Percentiles rank a stretch among this genome's conserved stretches.
Conservation (phyloP, 2,329 filamentous ascomycete genomes). For the Dactylella cylindrospora region DNA sequence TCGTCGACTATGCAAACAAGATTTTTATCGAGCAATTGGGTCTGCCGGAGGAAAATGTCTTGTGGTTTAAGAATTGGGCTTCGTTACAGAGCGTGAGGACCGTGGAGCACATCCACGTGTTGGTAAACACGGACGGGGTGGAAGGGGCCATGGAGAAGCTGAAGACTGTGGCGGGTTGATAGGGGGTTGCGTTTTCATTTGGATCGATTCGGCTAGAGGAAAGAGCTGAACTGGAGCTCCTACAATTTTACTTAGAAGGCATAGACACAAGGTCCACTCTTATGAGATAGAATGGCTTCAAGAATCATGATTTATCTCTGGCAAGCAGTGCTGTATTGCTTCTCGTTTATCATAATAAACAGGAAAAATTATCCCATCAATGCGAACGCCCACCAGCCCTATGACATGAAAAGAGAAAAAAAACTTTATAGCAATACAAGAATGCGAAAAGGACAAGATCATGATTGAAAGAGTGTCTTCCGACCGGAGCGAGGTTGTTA, state of each 20-base stretch:
- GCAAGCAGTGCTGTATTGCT: constrained; percentile 40
- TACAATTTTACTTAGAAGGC: constrained; percentile 7
- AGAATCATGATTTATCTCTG: constrained; percentile 41
- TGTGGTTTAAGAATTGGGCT: constrained; percentile 95
- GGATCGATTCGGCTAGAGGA: constrained; percentile 10
- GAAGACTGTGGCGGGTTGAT: constrained; percentile 59
- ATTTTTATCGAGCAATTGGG: constrained; percentile 64
- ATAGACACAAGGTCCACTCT: too few relatives aligned
- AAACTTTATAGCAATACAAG: constrained; percentile 33
- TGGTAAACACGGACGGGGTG: constrained; percentile 55
- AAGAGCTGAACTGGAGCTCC: background rate
- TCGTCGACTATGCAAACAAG: constrained; percentile 69
- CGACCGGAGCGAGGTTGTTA: constrained; percentile 19
- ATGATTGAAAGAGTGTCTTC: constrained; percentile 10
- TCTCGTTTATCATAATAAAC: constrained; percentile 41
- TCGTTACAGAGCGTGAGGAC: constrained; percentile 80
- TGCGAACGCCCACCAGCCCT: constrained; percentile 43
- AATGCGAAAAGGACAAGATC: constrained; percentile 10
- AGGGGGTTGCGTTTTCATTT: background rate
- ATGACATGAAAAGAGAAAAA: constrained; percentile 27
- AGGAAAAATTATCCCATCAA: constrained; percentile 37
- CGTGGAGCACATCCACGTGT: constrained; percentile 89
- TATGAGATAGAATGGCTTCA: background rate
- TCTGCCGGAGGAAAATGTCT: constrained; percentile 56
- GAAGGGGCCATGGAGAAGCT: constrained; percentile 58